Evolutionary conservation across 1,139 yeast species (phyloP), one percentile per base, ranked within the genome.

Genomic region (Pichia sp.): DNA sequence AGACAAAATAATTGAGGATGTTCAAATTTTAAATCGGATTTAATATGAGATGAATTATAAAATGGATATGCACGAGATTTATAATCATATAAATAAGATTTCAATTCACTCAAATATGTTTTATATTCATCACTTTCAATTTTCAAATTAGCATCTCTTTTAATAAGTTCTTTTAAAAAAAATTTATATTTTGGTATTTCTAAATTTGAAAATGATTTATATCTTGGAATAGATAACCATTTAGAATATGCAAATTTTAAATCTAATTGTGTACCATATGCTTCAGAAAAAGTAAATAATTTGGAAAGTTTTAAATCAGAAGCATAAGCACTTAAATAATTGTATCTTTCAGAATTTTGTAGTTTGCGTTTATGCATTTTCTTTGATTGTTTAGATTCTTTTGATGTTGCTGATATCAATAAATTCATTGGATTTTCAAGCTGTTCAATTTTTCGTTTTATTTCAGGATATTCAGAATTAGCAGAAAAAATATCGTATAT

Each of bases 231-330:
- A 38, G 71, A 68, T 33, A 74, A 56, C 72, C 80, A 84, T 22
- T 49, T 51, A 27, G 69, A 70, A 57, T 79, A 80, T 40, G 70
- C 65, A 2, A 55, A 50, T 9, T 66, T 58, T 43, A 89, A 63
- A 51, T 86, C 91, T 21, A 89, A 49, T 50, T 61, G 76, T 50
- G 72, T 72, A 0, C 96, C 96, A 55, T 70, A 75, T 20, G 62
- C 60, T 56, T 88, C 96, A 30, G 72, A 77, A 5, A 73, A 69
- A 0, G 74, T 62, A 54, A 84, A 87, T 13, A 75, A 41, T 1
- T 57, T 45, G 13, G 74, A 72, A 2, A 80, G 49, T 30, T 69
- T 65, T 13, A 85, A 46, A 47, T 69, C 72, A 0, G 69, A 56
- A 0, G 80, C 76, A 36, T 69, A 74, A n/a, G 83, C 72, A 35